phyloP scores from a whole-genome alignment of 2,329 filamentous ascomycete species.

The Fusarium sp. region DNA sequence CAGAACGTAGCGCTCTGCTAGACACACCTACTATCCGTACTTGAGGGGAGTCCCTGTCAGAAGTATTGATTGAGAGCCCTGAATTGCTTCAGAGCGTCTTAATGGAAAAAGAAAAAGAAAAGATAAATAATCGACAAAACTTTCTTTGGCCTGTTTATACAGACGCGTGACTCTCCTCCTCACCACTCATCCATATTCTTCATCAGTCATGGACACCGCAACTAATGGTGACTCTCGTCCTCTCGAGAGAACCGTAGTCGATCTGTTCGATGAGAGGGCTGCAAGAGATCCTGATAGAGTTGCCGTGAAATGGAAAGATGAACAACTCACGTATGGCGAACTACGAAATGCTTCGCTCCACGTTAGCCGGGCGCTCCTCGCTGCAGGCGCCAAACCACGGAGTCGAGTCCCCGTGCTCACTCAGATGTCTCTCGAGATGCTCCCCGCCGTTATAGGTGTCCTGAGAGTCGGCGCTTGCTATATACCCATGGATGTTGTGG shows the following conservation, averaged over 20 bases:
- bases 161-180: not conserved
- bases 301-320: not conserved
- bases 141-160: not conserved
- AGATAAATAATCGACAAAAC: not conserved
- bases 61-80: not conserved
- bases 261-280: not conserved
- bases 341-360: not conserved
- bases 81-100: not conserved
- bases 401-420: not conserved
- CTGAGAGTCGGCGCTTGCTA: not conserved
- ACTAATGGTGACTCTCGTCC: not conserved
- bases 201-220: not conserved
- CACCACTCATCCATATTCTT: not conserved
- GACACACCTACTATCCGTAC: not conserved
- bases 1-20: not conserved
- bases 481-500: not conserved
- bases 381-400: not conserved
- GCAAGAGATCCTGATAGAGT: not conserved
- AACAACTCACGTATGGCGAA: not conserved
- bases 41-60: not conserved
- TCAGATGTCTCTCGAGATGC: not conserved
- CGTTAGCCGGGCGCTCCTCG: not conserved
- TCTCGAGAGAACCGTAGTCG: not conserved
- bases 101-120: not conserved
- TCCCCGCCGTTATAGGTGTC: not conserved